Base-by-base conservation (phyloP, 75 land plant genomes). In the Pinus taeda region DNA sequence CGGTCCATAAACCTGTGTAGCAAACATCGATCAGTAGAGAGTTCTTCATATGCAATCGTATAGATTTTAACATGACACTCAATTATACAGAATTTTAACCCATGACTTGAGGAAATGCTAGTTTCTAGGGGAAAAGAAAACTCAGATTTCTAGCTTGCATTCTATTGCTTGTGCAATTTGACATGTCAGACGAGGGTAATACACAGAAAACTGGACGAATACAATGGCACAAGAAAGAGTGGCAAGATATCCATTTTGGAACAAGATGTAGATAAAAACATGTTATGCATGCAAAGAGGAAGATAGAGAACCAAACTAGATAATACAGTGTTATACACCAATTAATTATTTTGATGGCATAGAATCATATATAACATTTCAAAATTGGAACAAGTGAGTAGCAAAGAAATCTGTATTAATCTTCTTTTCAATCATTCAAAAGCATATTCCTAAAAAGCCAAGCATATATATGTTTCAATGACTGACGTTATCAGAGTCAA, bases 1-100 rank as follows among this genome's bases (percentile, higher is more conserved):
- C 21, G 94, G 94, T 15, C 94, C 94, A 82, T 86, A 91, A 36
- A 91, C 93, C 88, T 86, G 76, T 15, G 70, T 26, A 45, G 11
- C 11, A 20, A 67, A 67, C 39, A 15, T 39, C 45, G 20, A 67
- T 67, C 21, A 67, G 71, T 67, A 67, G 8, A 42, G 55, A 67
- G 6, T 67, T 49, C 55, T 49, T 9, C 9, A n/a, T 42, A 67
- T 67, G 42, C 67, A 30, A 67, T 9, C 55, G 20, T 36, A 39
- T n/a, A 67, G 45, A 67, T 67, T 20, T 20, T 20, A 18, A 39
- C 55, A 49, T 9, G 55, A 49, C 11, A 49, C 45, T 39, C 21
- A 3, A 59, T 59, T 59, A 59, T 59, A 59, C 60, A 59, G 3
- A 59, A 59, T 21, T 59, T 59, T n/a, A 59, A 59, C 7, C 21